A percentile compares a stretch with the other conserved stretches of the same genome.
phyloP scores from a whole-genome alignment of 2,329 filamentous ascomycete species.

The Daldinia eschscholtzii region DNA sequence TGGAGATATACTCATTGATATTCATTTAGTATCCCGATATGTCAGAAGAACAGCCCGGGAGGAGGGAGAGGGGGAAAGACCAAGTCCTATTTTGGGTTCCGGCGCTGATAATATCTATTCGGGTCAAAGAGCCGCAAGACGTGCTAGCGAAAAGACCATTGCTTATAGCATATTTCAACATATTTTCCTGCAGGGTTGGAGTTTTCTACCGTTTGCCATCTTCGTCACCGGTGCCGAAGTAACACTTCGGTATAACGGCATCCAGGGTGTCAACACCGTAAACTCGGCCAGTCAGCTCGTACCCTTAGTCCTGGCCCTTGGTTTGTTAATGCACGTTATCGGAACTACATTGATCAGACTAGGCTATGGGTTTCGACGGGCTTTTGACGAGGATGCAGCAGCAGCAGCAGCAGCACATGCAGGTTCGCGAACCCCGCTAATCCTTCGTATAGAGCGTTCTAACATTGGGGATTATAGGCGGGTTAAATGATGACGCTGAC shows the following conservation, averaged over 20 bases:
- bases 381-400: conserved; percentile 16
- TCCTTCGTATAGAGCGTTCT: conserved; percentile 2
- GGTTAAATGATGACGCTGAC: not conserved
- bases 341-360: conserved; percentile 10
- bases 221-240: conserved; percentile 27
- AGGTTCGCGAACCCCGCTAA: conserved; percentile 12
- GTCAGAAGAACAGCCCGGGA: not conserved
- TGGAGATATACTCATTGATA: not conserved
- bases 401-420: conserved; percentile 2
- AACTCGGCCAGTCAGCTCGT: conserved; percentile 25
- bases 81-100: not conserved
- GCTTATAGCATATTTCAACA: conserved; percentile 13
- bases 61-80: not conserved
- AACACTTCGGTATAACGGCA: conserved; percentile 23
- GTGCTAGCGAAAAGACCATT: not conserved
- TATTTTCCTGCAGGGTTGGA: conserved; percentile 23
- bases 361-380: conserved; percentile 15
- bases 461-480: conserved; percentile 3
- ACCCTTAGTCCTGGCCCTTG: conserved; percentile 23
- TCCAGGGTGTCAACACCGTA: conserved; percentile 19
- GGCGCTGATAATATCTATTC: not conserved
- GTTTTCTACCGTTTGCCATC: conserved; percentile 21
- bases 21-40: not conserved
- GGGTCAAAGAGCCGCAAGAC: not conserved
- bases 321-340: conserved; percentile 22